Percentiles rank a stretch among this genome's conserved stretches.
Evolutionary conservation across 2,329 filamentous ascomycete species (phyloP).

Genomic region (Sclerotinia subarctica): DNA sequence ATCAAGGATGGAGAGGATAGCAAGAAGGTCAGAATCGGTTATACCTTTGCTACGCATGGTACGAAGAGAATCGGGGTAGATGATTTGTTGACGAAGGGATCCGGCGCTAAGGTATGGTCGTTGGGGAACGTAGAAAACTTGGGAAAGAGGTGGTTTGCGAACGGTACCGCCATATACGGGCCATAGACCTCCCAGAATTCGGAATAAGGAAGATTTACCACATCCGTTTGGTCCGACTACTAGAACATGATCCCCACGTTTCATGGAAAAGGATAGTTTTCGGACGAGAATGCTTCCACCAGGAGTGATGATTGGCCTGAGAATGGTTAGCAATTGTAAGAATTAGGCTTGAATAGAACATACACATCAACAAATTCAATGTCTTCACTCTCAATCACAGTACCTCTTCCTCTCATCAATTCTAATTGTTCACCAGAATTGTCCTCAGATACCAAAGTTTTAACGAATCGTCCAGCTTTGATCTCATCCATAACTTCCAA

Average conservation of each 20-base stretch:
- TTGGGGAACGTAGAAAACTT: slow-evolving; percentile 98
- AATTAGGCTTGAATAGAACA: slow-evolving; percentile 35
- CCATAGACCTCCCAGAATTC: slow-evolving; percentile 94
- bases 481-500: slow-evolving; percentile 95
- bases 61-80: slow-evolving; percentile 85
- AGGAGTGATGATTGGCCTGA: slow-evolving; percentile 83
- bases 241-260: slow-evolving; percentile 82
- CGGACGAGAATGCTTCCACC: slow-evolving; percentile 91
- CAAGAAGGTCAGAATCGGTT: slow-evolving; percentile 74
- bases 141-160: slow-evolving; percentile 82
- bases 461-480: slow-evolving; percentile 85
- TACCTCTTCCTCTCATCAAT: slow-evolving; percentile 77
- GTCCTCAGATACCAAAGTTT: slow-evolving; percentile 90
- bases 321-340: slow-evolving; percentile 27
- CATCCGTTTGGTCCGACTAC: slow-evolving; percentile 95
- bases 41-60: slow-evolving; percentile 83
- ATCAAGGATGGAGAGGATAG: slow-evolving; percentile 74
- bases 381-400: slow-evolving; percentile 74
- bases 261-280: slow-evolving; percentile 81
- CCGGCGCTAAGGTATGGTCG: slow-evolving; percentile 90
- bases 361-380: slow-evolving; percentile 83
- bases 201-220: slow-evolving; percentile 93
- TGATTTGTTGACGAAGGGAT: slow-evolving; percentile 92
- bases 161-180: slow-evolving; percentile 95
- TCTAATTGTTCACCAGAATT: slow-evolving; percentile 77